Conservation (phyloP, 2,329 filamentous ascomycete genomes). For the Ampelomyces quisqualis region DNA sequence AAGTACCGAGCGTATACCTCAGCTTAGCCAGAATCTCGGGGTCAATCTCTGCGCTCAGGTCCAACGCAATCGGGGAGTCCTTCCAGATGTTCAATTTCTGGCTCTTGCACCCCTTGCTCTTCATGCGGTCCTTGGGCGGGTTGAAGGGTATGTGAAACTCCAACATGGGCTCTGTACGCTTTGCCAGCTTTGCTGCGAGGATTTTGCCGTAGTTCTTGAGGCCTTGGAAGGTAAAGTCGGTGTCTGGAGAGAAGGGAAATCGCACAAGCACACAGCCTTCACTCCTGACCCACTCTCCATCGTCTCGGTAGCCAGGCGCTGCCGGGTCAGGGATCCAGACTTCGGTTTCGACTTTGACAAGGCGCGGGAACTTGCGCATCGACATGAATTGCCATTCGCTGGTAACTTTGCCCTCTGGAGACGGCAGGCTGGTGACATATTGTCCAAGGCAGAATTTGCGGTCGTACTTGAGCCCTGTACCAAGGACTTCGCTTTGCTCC, state of each 20-base stretch:
- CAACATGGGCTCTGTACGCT: conserved; percentile 57
- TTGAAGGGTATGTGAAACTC: conserved; percentile 68
- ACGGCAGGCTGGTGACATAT: conserved; percentile 47
- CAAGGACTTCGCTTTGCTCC: conserved; percentile 61
- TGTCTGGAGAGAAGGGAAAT: conserved; percentile 57
- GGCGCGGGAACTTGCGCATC: conserved; percentile 65
- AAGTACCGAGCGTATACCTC: conserved; percentile 65
- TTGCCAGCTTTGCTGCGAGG: conserved; percentile 36
- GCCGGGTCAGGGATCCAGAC: conserved; percentile 69
- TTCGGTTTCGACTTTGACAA: conserved; percentile 68
- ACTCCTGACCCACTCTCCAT: conserved; percentile 53
- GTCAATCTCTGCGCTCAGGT: conserved; percentile 49
- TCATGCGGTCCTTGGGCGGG: conserved; percentile 60
- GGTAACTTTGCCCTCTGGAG: conserved; percentile 45
- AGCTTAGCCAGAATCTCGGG: conserved; percentile 63
- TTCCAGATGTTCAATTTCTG: conserved; percentile 67
- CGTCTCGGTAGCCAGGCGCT: conserved; percentile 53
- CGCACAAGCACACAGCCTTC: conserved; percentile 65
- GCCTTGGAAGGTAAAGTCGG: conserved; percentile 35
- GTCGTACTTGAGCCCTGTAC: conserved; percentile 73
- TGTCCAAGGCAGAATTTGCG: conserved; percentile 82
- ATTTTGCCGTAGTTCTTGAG: conserved; percentile 37
- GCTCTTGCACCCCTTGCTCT: conserved; percentile 59
- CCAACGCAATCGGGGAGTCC: conserved; percentile 53
- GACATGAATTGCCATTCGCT: conserved; percentile 70